phyloP scores from a whole-genome alignment of 2,329 filamentous ascomycete genomes.

The Scedosporium apiospermum region DNA sequence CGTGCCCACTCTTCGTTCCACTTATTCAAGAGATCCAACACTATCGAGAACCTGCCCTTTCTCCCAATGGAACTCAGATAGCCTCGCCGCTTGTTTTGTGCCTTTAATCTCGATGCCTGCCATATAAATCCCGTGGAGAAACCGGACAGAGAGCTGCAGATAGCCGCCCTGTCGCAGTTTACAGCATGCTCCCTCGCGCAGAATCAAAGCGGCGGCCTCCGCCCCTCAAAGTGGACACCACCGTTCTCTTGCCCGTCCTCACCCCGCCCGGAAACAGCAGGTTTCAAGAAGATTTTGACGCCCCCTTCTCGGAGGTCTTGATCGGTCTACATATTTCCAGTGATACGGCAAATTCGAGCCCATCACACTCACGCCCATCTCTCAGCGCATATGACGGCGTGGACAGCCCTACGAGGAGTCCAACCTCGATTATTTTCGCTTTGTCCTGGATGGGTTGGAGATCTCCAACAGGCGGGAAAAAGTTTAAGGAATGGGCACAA shows the following conservation, averaged over 20 bases:
- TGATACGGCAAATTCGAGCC: constrained; percentile 12
- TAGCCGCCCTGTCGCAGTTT: background rate
- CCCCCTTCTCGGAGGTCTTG: constrained; percentile 25
- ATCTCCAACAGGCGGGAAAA: background rate
- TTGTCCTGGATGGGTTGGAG: background rate
- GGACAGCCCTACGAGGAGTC: background rate
- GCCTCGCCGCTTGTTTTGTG: too few relatives aligned
- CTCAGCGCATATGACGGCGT: background rate
- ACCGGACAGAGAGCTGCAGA: too few relatives aligned
- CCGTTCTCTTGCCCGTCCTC: background rate
- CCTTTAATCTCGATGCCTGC: too few relatives aligned
- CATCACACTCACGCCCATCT: background rate
- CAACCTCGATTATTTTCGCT: constrained; percentile 5
- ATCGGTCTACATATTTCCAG: constrained; percentile 19
- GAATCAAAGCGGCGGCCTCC: background rate
- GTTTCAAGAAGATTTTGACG: constrained; percentile 28
- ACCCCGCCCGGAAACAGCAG: constrained; percentile 16
- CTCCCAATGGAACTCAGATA: too few relatives aligned
- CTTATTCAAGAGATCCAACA: too few relatives aligned
- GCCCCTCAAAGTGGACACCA: background rate
- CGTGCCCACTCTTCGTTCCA: too few relatives aligned
- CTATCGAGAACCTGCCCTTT: too few relatives aligned
- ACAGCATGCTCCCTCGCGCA: background rate
- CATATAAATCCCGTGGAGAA: too few relatives aligned
- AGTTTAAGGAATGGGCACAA: background rate